phyloP scores from a whole-genome alignment of 2,329 filamentous ascomycete species.

The Didymella segeticola region DNA sequence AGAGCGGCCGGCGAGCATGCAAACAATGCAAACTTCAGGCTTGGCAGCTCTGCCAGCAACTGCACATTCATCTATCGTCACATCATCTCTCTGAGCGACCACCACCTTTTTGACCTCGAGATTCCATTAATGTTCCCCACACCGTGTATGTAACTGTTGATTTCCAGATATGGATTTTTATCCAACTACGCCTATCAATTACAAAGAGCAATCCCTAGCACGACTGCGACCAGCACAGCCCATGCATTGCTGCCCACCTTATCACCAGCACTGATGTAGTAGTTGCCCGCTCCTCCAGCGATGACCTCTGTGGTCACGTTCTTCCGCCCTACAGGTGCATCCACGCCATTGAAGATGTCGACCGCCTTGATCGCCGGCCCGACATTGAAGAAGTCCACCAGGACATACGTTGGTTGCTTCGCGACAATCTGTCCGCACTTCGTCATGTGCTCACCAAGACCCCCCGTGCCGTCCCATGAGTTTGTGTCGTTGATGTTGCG shows the following conservation, averaged over 20 bases:
- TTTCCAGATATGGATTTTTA: neutral
- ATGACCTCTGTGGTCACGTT: constrained; percentile 23
- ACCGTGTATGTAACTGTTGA: neutral
- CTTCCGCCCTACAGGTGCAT: constrained; percentile 53
- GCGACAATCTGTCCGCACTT: constrained; percentile 64
- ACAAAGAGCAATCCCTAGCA: constrained; percentile 3
- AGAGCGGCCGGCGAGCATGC: constrained; percentile 8
- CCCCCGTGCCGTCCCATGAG: constrained; percentile 63
- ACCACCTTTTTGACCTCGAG: too few relatives aligned
- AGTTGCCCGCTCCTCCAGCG: constrained; percentile 3
- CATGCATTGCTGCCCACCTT: constrained; percentile 5
- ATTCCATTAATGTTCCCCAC: too few relatives aligned
- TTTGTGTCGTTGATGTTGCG: constrained; percentile 68
- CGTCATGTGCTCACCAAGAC: constrained; percentile 46
- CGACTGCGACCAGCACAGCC: constrained; percentile 7
- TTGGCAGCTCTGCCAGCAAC: constrained; percentile 36
- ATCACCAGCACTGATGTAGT: constrained; percentile 6
- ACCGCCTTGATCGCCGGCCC: constrained; percentile 71
- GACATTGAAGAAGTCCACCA: constrained; percentile 80
- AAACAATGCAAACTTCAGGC: constrained; percentile 24
- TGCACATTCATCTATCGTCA: constrained; percentile 19
- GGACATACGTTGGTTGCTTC: constrained; percentile 68
- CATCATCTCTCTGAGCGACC: too few relatives aligned
- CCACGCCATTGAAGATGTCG: constrained; percentile 69
- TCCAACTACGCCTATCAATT: neutral